phyloP scores from a whole-genome alignment of 106 monocot species.

The Allium cepa region DNA sequence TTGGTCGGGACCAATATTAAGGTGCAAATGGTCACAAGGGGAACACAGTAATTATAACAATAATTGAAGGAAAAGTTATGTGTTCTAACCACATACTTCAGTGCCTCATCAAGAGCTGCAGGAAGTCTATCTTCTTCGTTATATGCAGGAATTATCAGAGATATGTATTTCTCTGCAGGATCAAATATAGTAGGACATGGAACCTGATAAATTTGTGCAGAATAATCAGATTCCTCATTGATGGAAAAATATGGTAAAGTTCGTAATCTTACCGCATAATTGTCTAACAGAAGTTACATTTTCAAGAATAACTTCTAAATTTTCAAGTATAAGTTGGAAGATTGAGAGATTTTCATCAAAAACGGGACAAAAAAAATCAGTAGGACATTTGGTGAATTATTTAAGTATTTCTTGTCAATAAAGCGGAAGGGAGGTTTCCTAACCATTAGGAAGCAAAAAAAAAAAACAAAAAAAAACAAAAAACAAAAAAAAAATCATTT shows the following conservation, averaged over 20 bases:
- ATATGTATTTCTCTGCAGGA: conserved; percentile 92
- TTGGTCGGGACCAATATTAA: too few relatives aligned
- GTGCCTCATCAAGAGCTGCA: conserved; percentile 64
- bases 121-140: conserved; percentile 96
- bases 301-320: background rate
- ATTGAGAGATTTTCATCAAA: too few relatives aligned
- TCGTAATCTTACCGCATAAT: background rate
- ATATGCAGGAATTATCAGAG: conserved; percentile 86
- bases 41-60: too few relatives aligned
- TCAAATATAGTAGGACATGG: conserved; percentile 90
- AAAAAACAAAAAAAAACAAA: too few relatives aligned
- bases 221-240: background rate
- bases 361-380: too few relatives aligned
- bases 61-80: background rate
- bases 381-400: too few relatives aligned
- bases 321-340: too few relatives aligned
- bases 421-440: too few relatives aligned
- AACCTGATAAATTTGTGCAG: conserved; percentile 35
- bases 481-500: too few relatives aligned
- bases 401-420: too few relatives aligned
- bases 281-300: background rate
- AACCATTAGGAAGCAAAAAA: too few relatives aligned
- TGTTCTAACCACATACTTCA: conserved; percentile 49
- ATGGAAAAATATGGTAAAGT: background rate
- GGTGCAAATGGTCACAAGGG: too few relatives aligned